A percentile compares a stretch with the other conserved stretches of the same genome.
Evolutionary conservation across 306 rosid species (phyloP).

Genomic region (Cotoneaster glaucophyllus): DNA sequence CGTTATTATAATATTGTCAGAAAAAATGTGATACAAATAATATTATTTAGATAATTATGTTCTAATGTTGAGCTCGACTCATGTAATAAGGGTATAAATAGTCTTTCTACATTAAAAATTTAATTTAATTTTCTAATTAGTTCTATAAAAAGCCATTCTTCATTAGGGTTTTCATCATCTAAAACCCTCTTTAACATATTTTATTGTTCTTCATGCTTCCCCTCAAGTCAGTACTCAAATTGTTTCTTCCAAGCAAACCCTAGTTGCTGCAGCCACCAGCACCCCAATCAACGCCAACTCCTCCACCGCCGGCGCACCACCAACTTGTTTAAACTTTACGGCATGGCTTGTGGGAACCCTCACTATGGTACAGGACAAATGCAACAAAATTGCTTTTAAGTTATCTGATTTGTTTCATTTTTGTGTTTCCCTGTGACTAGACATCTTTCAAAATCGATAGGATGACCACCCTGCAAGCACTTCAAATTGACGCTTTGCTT

Average conservation of each 20-base stretch:
- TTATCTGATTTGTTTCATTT: not conserved
- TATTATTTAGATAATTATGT: too few species aligned
- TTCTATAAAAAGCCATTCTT: too few species aligned
- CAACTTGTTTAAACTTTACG: not conserved
- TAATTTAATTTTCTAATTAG: too few species aligned
- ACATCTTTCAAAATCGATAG: not conserved
- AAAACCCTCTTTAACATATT: too few species aligned
- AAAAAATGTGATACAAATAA: too few species aligned
- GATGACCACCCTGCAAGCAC: constrained; percentile 2
- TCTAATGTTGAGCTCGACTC: too few species aligned
- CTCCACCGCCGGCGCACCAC: not conserved
- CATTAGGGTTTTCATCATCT: too few species aligned
- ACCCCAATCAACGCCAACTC: not conserved
- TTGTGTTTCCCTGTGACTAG: not conserved
- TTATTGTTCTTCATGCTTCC: not conserved
- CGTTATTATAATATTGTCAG: too few species aligned
- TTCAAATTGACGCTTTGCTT: constrained; percentile 46
- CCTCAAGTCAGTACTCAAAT: not conserved
- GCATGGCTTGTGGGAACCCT: not conserved
- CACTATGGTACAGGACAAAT: not conserved
- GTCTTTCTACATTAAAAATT: too few species aligned
- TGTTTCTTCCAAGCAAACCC: not conserved
- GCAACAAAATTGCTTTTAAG: not conserved
- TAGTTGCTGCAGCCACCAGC: not conserved
- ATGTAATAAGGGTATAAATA: too few species aligned